These are phyloP conservation scores for Teratosphaeria nubilosa DNA, from an alignment of 2,329 filamentous ascomycete species.

Conservation along the genomic window DNA sequence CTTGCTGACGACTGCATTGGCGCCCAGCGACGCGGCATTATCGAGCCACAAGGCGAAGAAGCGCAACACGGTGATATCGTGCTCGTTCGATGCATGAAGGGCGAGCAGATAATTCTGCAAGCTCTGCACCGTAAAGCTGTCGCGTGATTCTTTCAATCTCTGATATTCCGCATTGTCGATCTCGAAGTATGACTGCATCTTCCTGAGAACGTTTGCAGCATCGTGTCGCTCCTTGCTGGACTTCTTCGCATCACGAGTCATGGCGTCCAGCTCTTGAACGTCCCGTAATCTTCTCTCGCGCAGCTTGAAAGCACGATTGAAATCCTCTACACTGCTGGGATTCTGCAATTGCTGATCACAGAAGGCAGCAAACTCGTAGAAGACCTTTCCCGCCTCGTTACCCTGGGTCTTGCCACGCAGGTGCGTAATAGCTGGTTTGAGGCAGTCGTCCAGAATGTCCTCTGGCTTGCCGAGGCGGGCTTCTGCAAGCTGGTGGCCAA, in stretches of 20 bases:
- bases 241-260: conserved; percentile 39
- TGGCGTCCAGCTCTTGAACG: conserved; percentile 59
- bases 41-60: conserved; percentile 95
- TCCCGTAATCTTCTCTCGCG: conserved; percentile 74
- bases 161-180: conserved; percentile 81
- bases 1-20: conserved; percentile 65
- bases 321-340: conserved; percentile 72
- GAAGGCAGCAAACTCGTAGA: conserved; percentile 88
- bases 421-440: conserved; percentile 74
- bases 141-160: conserved; percentile 63
- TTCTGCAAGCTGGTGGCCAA: conserved; percentile 80
- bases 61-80: conserved; percentile 80
- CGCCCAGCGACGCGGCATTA: conserved; percentile 62
- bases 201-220: conserved; percentile 51
- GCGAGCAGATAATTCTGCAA: conserved; percentile 88
- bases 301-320: conserved; percentile 68
- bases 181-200: conserved; percentile 80
- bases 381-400: conserved; percentile 73
- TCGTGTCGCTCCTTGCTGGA: conserved; percentile 39
- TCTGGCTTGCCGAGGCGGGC: conserved; percentile 87
- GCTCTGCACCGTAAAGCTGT: conserved; percentile 76
- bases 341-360: conserved; percentile 92
- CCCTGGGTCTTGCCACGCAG: conserved; percentile 59
- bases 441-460: conserved; percentile 75
- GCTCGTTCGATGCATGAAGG: conserved; percentile 72